Base-by-base conservation (phyloP, 148 eudicot species). In the Diospyros kaki region DNA sequence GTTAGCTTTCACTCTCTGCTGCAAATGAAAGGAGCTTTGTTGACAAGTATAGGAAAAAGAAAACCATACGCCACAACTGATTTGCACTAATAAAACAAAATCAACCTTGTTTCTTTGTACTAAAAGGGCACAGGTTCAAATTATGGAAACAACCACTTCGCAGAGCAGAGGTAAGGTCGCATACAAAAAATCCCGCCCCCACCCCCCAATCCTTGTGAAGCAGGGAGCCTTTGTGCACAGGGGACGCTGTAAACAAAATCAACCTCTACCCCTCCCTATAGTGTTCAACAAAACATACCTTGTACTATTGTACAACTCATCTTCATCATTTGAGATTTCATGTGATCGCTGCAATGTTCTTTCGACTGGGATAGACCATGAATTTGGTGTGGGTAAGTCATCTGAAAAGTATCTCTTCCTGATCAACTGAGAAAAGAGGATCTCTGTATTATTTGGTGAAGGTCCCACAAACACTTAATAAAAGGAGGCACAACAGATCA, bases 381-480 rank as follows among this genome's bases (percentile, higher is more conserved):
- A 85, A 75, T 79, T 87, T 68, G 98, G 78, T 41, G 87, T 74
- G 68, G 95, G 87, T 69, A 90, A 76, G 44, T 89, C 89, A 78
- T 94, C 95, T 41, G 97, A 82, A 78, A 91, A 92, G 80, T 94
- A 94, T 83, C 98, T 90, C 84, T 95, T 84, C 83, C 97, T 91
- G 84, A 94, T 90, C 81, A 94, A 86, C 98, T 94, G 89, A 75
- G 75, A 76, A 71, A 46, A 71, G 58, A 6, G 63, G 14, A 50
- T n/a, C 40, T 46, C 14, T 2, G 40, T 41, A 55, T 38, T 48
- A 58, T 72, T 75, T 82, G 58, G 79, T 70, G 41, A 63, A 55
- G 18, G 39, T 40, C 12, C 39, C 63, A 48, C 51, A 68, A n/a
- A 58, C 56, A 65, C 6, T 45, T 14, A 46, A 83, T n/a, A 14